phyloP scores from a whole-genome alignment of 2,329 filamentous ascomycete genomes.

The Epichloe sibirici region DNA sequence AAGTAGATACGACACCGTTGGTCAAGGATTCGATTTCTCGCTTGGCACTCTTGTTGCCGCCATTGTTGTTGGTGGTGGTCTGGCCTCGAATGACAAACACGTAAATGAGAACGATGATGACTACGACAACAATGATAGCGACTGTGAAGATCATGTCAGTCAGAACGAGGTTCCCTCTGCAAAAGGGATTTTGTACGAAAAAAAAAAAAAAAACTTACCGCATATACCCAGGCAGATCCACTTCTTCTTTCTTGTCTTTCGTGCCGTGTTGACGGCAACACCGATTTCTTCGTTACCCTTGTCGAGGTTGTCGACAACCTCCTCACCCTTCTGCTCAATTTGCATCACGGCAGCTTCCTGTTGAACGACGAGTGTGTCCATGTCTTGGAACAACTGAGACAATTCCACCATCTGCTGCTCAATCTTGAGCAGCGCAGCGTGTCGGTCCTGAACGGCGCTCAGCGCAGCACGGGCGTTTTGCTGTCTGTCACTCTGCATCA shows the following conservation, averaged over 20 bases:
- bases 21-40: constrained; percentile 16
- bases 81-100: constrained; percentile 27
- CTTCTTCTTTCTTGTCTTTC: constrained; percentile 81
- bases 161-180: not conserved
- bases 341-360: constrained; percentile 70
- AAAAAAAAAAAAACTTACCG: constrained; percentile 27
- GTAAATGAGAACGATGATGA: constrained; percentile 38
- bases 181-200: not conserved
- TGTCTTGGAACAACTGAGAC: constrained; percentile 76
- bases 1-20: not conserved
- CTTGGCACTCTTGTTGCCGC: constrained; percentile 15
- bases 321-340: constrained; percentile 79
- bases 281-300: constrained; percentile 77
- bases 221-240: constrained; percentile 82
- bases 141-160: constrained; percentile 22
- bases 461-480: constrained; percentile 73
- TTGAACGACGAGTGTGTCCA: constrained; percentile 74
- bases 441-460: constrained; percentile 68
- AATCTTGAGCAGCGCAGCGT: constrained; percentile 82
- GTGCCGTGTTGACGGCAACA: constrained; percentile 69
- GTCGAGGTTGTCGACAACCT: constrained; percentile 71
- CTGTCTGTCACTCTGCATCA: constrained; percentile 69
- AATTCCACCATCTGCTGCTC: constrained; percentile 82
- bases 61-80: constrained; percentile 14
- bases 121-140: constrained; percentile 39